phyloP scores from a whole-genome alignment of 305 asterid genomes.

The Fraxinus ornus region DNA sequence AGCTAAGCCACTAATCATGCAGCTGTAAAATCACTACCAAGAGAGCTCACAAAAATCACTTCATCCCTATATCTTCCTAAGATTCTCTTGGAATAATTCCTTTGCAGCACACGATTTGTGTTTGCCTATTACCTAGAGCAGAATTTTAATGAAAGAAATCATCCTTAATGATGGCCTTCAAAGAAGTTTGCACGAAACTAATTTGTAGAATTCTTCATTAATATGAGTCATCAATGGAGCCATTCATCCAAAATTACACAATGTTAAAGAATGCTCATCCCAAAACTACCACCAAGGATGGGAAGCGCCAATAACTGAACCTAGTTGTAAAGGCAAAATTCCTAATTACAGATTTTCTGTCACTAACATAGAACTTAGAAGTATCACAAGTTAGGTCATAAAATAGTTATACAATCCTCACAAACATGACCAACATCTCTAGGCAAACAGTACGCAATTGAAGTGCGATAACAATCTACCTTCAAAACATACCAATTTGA shows the following conservation, averaged over 20 bases:
- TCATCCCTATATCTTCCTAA: background rate
- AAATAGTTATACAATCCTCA: background rate
- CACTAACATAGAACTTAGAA: background rate
- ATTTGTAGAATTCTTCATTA: background rate
- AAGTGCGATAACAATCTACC: background rate
- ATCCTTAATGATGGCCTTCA: background rate
- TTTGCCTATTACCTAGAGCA: background rate
- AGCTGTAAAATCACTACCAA: background rate
- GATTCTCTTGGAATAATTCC: background rate
- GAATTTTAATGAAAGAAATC: background rate
- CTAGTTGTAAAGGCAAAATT: background rate
- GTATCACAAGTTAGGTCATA: background rate
- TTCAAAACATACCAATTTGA: background rate
- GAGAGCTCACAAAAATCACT: background rate
- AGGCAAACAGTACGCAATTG: background rate
- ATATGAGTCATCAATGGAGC: background rate
- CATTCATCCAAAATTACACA: background rate
- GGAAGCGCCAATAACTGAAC: background rate
- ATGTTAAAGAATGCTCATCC: background rate
- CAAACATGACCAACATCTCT: background rate
- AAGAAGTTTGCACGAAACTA: background rate
- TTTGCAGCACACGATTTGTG: background rate
- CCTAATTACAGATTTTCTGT: background rate
- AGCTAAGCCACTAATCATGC: background rate
- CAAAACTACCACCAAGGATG: background rate